These are phyloP conservation scores for Paraglomus brasilianum DNA, from an alignment of 192 early-diverging fungal genomes.

Conservation along the genomic window DNA sequence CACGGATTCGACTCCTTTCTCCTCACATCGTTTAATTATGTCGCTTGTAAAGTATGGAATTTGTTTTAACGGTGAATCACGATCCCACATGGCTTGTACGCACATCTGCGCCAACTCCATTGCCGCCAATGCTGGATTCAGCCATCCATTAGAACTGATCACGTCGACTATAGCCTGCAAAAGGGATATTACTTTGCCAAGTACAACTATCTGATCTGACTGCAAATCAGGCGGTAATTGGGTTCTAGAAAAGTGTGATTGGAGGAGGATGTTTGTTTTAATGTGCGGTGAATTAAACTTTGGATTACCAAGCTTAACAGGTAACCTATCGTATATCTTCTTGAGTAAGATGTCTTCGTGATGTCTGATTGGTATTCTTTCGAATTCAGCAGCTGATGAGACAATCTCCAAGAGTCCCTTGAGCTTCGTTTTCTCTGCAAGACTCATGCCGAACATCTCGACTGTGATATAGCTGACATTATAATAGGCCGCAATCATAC, in stretches of 20 bases:
- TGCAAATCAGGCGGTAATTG: slow-evolving; percentile 89
- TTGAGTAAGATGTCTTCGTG: slow-evolving; percentile 83
- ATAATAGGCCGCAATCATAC: slow-evolving; percentile 98
- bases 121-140: slow-evolving; percentile 81
- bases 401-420: slow-evolving; percentile 92
- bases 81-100: slow-evolving; percentile 97
- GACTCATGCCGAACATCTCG: slow-evolving; percentile 87
- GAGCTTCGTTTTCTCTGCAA: slow-evolving; percentile 84
- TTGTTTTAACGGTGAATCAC: slow-evolving; percentile 88
- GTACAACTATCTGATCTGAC: slow-evolving; percentile 75
- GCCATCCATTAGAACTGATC: slow-evolving; percentile 87
- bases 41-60: slow-evolving; percentile 80
- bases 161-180: slow-evolving; percentile 95
- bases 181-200: slow-evolving; percentile 73
- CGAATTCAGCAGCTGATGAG: slow-evolving; percentile 91
- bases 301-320: slow-evolving; percentile 66
- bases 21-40: slow-evolving; percentile 70
- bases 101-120: slow-evolving; percentile 99
- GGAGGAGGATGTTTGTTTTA: slow-evolving; percentile 90
- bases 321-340: slow-evolving; percentile 79
- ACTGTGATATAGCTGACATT: slow-evolving; percentile 94
- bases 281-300: slow-evolving; percentile 88
- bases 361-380: slow-evolving; percentile 87
- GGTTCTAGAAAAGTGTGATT: slow-evolving; percentile 92
- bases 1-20: slow-evolving; percentile 74